Conservation (phyloP, 345 rosid species). For the Citrus maxima region DNA sequence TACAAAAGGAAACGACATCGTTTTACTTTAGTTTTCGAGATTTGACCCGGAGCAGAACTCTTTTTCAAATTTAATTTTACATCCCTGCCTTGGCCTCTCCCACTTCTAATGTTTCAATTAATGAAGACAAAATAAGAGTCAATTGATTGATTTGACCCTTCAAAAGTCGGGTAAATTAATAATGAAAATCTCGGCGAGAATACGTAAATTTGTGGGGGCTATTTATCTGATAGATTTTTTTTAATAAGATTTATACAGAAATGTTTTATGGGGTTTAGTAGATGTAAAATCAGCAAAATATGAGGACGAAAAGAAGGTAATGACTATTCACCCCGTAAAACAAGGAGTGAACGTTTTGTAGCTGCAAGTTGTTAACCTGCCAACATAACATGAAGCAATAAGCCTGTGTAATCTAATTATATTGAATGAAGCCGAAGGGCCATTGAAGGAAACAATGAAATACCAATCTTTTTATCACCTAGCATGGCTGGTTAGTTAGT, state of each 20-base stretch:
- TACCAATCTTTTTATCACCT: not conserved
- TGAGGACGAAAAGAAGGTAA: not conserved
- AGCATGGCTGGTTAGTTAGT: not conserved
- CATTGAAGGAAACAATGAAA: not conserved
- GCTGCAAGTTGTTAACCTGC: not conserved
- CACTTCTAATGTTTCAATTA: no score
- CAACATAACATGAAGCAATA: slow-evolving; percentile 9
- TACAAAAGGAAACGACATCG: no score
- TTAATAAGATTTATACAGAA: not conserved
- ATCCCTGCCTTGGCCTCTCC: no score
- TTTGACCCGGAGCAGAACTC: no score
- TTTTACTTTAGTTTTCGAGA: no score
- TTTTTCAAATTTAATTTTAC: no score
- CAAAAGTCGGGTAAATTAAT: no score
- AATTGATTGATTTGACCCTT: no score
- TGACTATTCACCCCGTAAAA: no score
- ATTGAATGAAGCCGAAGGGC: not conserved
- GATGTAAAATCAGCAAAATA: not conserved
- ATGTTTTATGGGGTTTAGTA: not conserved
- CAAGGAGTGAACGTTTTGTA: not conserved
- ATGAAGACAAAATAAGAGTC: no score
- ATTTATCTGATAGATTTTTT: not conserved
- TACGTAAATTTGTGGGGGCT: no score
- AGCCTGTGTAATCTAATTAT: not conserved
- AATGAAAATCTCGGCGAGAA: not conserved